Base-by-base conservation (phyloP, 2,329 filamentous ascomycete genomes). In the Aspergillus phoenicis region DNA sequence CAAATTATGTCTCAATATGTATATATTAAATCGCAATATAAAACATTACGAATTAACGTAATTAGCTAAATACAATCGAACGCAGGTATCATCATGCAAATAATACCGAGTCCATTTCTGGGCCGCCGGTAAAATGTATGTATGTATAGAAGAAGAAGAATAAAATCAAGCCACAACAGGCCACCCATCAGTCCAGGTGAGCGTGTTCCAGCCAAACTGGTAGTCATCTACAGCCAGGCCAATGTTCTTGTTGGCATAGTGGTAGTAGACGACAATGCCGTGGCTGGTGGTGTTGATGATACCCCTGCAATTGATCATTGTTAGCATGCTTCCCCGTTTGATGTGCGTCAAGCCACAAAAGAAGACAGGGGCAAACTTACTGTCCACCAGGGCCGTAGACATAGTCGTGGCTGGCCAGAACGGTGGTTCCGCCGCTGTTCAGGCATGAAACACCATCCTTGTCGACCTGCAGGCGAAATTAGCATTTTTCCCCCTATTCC, bases 301-400 rank as follows among this genome's bases (percentile, higher is more conserved):
- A 28, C 75, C 74, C 64, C 72, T 75, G 26, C 7, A 45, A n/a
- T 5, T 53, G 10, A 15, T 15, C 11, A 3, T 6, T 10, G 36
- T 55, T 43, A 55, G 38, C 22, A 43, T 30, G 22, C 10, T 17
- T 43, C 5, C 26, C 11, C 36, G 8, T 28, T 43, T 15, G 53
- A 26, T 28, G 17, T 20, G 8, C 8, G 39, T 22, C 24, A 22
- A 48, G 8, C 10, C 22, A 38, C 57, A 53, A 24, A 17, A n/a
- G 10, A 28, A 39, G 36, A 15, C 7, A 22, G 13, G 22, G 39
- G 26, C 22, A 39, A 7, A 88, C 81, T 54, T 84, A 85, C 73
- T 89, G 87, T 33, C 87, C 87, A 60, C 88, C 88, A 5, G 88
- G 88, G 17, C 83, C 88, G 66, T 89, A 90, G 0, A 89, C 81